These are phyloP conservation scores for Boletus eberwhitei DNA, from an alignment of 768 basidiomycete species.

Conservation along the genomic window DNA sequence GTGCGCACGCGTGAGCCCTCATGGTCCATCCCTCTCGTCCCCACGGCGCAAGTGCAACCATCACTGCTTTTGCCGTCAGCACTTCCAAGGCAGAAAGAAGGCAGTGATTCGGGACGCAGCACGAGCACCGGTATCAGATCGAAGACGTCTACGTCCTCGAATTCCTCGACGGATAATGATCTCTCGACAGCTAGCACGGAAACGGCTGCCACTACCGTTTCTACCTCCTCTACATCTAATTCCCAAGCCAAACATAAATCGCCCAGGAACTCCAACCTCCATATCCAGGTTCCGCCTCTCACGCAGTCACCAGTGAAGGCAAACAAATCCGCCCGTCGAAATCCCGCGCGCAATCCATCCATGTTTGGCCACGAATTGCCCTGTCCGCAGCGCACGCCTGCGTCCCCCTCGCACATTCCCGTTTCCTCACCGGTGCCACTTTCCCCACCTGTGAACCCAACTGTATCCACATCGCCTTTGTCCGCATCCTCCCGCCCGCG, in stretches of 20 bases:
- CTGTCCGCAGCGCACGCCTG: slow-evolving; percentile 36
- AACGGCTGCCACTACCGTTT: slow-evolving; percentile 30
- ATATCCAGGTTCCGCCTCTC: slow-evolving; percentile 22
- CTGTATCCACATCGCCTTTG: slow-evolving; percentile 14
- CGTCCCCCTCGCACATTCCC: slow-evolving; percentile 30
- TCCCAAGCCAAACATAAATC: slow-evolving; percentile 18
- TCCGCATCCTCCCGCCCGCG: slow-evolving; percentile 22
- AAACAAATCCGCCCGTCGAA: slow-evolving; percentile 37
- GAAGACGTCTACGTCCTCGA: slow-evolving; percentile 27
- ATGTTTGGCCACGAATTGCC: slow-evolving; percentile 68
- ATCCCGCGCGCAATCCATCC: slow-evolving; percentile 56
- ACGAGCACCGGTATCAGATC: slow-evolving; percentile 17
- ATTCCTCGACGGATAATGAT: slow-evolving; percentile 32
- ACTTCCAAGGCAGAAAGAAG: slow-evolving; percentile 10
- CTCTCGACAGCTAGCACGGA: slow-evolving; percentile 32
- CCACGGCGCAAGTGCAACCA: slow-evolving; percentile 18
- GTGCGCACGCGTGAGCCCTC: slow-evolving; percentile 39
- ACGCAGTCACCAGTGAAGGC: slow-evolving; percentile 15
- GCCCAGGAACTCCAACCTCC: slow-evolving; percentile 17
- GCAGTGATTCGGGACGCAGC: slow-evolving; percentile 18
- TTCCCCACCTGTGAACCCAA: slow-evolving; percentile 12
- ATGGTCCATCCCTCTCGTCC: slow-evolving; percentile 29
- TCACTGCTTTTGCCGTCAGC: slow-evolving; percentile 23
- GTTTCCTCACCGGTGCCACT: slow-evolving; percentile 27
- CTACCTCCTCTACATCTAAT: slow-evolving; percentile 15